phyloP scores from a whole-genome alignment of 2,329 filamentous ascomycete species.

The Onygenales sp. region DNA sequence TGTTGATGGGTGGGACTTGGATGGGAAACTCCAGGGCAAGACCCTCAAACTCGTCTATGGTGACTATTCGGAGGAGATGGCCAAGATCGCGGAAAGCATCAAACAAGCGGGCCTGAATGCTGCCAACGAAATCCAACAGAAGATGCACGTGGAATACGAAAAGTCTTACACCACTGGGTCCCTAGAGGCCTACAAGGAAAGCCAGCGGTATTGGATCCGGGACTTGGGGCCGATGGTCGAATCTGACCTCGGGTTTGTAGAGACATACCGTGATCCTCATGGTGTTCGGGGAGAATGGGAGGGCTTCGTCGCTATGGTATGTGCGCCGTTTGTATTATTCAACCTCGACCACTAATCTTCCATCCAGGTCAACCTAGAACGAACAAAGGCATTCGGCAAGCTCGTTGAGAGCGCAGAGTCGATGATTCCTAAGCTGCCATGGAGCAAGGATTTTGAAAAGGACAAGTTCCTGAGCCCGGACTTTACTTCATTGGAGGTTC shows the following conservation, averaged over 20 bases:
- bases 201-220: constrained; percentile 71
- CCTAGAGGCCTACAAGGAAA: constrained; percentile 68
- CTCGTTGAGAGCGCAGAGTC: constrained; percentile 71
- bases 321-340: constrained; percentile 4
- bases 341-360: constrained; percentile 38
- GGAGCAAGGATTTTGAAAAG: constrained; percentile 84
- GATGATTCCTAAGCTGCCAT: constrained; percentile 84
- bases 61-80: constrained; percentile 65
- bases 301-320: constrained; percentile 61
- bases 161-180: constrained; percentile 67
- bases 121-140: constrained; percentile 63
- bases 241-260: constrained; percentile 73
- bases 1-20: constrained; percentile 51
- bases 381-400: constrained; percentile 77
- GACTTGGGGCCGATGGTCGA: constrained; percentile 75
- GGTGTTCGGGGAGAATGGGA: constrained; percentile 78
- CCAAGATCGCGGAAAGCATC: constrained; percentile 54
- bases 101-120: constrained; percentile 59
- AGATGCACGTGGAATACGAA: constrained; percentile 65
- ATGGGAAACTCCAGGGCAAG: constrained; percentile 55
- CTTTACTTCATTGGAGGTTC: constrained; percentile 87
- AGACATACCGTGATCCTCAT: constrained; percentile 75
- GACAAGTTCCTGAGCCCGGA: constrained; percentile 92
- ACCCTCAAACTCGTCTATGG: constrained; percentile 64
- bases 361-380: constrained; percentile 65